Evolutionary conservation across 176 grass and related monocot genomes (phyloP).

Genomic region (Musa beccarii): DNA sequence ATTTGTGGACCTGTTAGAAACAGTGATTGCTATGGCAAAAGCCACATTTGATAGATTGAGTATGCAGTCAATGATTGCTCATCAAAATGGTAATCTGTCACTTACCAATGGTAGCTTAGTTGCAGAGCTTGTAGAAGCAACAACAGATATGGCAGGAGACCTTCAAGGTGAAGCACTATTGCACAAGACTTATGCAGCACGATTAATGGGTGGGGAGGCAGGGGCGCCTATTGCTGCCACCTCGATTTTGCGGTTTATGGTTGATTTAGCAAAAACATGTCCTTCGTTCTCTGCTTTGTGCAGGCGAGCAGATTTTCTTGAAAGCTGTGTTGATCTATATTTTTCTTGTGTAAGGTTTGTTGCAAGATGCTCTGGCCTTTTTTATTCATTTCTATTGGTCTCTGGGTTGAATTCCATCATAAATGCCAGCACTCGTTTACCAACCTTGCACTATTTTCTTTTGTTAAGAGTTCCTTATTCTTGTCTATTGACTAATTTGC

Average conservation of each 20-base stretch:
- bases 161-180: conserved; percentile 95
- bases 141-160: conserved; percentile 63
- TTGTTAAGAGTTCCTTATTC: conserved; percentile 3
- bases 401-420: neutral
- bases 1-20: conserved; percentile 94
- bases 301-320: conserved; percentile 75
- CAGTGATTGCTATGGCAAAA: conserved; percentile 77
- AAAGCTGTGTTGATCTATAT: conserved; percentile 91
- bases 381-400: neutral
- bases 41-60: conserved; percentile 82
- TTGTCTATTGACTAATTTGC: conserved; percentile 6
- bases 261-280: conserved; percentile 88
- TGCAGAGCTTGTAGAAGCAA: conserved; percentile 67
- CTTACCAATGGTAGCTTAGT: conserved; percentile 72
- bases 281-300: conserved; percentile 72
- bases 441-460: neutral
- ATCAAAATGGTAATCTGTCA: conserved; percentile 81
- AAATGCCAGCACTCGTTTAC: neutral
- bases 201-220: conserved; percentile 92
- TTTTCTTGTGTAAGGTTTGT: conserved; percentile 95
- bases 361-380: conserved; percentile 14
- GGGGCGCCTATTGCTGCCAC: conserved; percentile 79
- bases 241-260: conserved; percentile 90
- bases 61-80: conserved; percentile 78
- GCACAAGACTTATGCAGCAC: conserved; percentile 96